Evolutionary conservation across 306 rosid species (phyloP).

Genomic region (Casuarina cunninghamiana): DNA sequence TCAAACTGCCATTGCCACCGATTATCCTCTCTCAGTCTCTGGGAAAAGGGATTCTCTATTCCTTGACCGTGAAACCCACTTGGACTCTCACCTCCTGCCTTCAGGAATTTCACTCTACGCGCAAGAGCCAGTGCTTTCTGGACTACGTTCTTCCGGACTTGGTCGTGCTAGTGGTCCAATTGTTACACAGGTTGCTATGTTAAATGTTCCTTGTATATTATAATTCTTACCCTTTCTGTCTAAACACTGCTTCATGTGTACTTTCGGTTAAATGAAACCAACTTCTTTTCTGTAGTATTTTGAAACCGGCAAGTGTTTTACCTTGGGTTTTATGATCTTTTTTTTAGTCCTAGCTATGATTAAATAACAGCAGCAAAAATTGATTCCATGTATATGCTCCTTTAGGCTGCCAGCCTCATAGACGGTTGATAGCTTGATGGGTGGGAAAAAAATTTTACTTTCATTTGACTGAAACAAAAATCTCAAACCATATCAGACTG

Average conservation of each 20-base stretch:
- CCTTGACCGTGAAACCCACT: slow-evolving; percentile 64
- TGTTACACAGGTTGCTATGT: slow-evolving; percentile 75
- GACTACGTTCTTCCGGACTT: slow-evolving; percentile 75
- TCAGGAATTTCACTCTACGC: slow-evolving; percentile 69
- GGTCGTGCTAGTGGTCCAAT: slow-evolving; percentile 71
- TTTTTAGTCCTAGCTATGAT: background rate
- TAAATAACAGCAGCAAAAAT: background rate
- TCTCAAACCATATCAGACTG: background rate
- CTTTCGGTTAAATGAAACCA: background rate
- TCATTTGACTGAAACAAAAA: background rate
- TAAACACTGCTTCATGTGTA: background rate
- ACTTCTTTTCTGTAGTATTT: background rate
- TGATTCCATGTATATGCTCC: background rate
- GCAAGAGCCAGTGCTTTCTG: slow-evolving; percentile 63
- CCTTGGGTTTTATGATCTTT: background rate
- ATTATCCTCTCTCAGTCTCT: slow-evolving; percentile 46
- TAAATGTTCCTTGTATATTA: background rate
- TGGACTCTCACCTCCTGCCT: slow-evolving; percentile 69
- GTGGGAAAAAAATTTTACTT: background rate
- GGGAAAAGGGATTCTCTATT: slow-evolving; percentile 69
- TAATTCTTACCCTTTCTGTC: too few species aligned
- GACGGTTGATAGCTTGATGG: background rate
- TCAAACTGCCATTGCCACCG: slow-evolving; percentile 53
- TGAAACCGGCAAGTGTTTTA: background rate
- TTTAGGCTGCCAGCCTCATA: background rate